phyloP scores from a whole-genome alignment of 495 filamentous ascomycete species.

The Gamarada debralockiae region DNA sequence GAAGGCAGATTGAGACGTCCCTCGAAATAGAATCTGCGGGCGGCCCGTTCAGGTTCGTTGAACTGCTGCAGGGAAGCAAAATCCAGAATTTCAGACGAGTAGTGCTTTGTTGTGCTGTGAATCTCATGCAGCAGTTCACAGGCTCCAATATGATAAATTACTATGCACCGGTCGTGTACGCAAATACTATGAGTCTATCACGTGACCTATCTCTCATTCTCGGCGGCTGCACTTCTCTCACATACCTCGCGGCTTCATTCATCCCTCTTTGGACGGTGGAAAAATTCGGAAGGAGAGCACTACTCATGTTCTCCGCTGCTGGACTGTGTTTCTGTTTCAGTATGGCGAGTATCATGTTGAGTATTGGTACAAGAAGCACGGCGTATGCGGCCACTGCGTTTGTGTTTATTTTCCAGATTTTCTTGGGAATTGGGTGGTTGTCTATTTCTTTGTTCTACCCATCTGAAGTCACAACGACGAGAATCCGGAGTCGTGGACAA shows the following conservation, averaged over 20 bases:
- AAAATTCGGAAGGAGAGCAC: constrained; percentile 42
- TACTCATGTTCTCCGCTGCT: constrained; percentile 44
- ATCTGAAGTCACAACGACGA: constrained; percentile 9
- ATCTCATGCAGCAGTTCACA: constrained; percentile 46
- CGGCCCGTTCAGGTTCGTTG: constrained; percentile 40
- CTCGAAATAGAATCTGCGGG: constrained; percentile 41
- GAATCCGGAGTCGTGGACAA: constrained; percentile 3
- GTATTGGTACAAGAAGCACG: constrained; percentile 31
- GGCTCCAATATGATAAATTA: constrained; percentile 54
- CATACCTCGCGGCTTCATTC: constrained; percentile 35
- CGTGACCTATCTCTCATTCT: constrained; percentile 48
- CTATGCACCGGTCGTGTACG: constrained; percentile 50
- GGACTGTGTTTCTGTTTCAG: constrained; percentile 39
- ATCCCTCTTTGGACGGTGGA: constrained; percentile 46
- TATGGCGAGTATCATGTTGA: constrained; percentile 33
- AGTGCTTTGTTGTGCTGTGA: constrained; percentile 45
- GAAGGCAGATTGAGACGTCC: constrained; percentile 40
- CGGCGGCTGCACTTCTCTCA: constrained; percentile 41
- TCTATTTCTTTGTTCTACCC: constrained; percentile 34
- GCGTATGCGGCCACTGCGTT: constrained; percentile 35
- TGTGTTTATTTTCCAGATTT: constrained; percentile 40
- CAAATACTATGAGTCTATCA: constrained; percentile 46
- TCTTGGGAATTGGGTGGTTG: constrained; percentile 36
- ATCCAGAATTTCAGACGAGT: constrained; percentile 48
- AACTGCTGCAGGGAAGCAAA: constrained; percentile 47